These are phyloP conservation scores for Pseudognaphalium luteoalbum DNA, from an alignment of 129 eudicot species.

Conservation along the genomic window DNA sequence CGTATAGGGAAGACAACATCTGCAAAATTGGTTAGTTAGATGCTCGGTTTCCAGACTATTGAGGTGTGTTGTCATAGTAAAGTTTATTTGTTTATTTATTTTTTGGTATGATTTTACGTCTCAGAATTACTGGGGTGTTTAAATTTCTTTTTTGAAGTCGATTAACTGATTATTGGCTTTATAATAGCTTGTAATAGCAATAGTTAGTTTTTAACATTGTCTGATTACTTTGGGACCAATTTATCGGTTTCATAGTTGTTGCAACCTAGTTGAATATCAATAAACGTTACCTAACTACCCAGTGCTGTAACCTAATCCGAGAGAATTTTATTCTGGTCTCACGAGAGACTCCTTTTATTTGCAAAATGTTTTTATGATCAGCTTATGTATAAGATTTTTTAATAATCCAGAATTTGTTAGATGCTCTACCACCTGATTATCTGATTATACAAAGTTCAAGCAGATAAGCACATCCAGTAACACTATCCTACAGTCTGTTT, in stretches of 20 bases:
- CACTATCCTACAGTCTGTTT: neutral
- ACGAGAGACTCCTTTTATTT: neutral
- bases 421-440: neutral
- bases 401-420: too few relatives aligned
- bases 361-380: neutral
- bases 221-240: neutral
- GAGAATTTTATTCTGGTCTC: neutral
- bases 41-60: constrained; percentile 80
- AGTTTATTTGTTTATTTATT: neutral
- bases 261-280: neutral
- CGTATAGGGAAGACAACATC: constrained; percentile 97
- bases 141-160: neutral
- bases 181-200: neutral
- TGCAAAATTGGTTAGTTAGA: constrained; percentile 88
- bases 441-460: neutral
- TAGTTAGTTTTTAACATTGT: neutral
- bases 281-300: neutral
- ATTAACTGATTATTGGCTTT: neutral
- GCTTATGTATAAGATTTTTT: too few relatives aligned
- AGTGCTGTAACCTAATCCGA: neutral
- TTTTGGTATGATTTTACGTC: neutral
- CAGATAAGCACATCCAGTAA: neutral
- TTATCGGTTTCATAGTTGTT: neutral
- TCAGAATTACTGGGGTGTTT: constrained; percentile 5
- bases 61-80: constrained; percentile 51